phyloP scores from a whole-genome alignment of 352 stramenopile genomes.

The Thraustochytrium striatum region DNA sequence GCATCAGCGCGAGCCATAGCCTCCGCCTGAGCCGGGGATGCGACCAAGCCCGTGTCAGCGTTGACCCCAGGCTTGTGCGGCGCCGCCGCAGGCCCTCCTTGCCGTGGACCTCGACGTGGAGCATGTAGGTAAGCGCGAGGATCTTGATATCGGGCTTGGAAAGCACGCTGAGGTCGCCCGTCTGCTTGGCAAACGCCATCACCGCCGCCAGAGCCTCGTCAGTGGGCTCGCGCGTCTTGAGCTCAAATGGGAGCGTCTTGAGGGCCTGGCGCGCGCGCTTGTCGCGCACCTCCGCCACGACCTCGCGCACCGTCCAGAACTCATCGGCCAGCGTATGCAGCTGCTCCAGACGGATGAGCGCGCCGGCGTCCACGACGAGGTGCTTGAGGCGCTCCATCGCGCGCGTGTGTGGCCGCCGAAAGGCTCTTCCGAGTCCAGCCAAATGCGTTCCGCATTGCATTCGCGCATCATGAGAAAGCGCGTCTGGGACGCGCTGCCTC shows the following conservation, averaged over 20 bases:
- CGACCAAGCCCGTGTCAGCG: no score
- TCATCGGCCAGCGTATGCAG: conserved; percentile 23
- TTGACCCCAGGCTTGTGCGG: not conserved
- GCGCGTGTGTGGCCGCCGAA: no score
- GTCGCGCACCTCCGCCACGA: conserved; percentile 69
- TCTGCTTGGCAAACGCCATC: conserved; percentile 43
- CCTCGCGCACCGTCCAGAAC: conserved; percentile 55
- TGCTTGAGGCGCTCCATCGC: conserved; percentile 9
- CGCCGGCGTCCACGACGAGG: conserved; percentile 28
- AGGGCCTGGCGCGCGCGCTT: conserved; percentile 63
- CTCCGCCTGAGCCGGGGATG: not conserved
- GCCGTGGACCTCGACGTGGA: conserved; percentile 40
- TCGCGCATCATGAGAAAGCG: no score
- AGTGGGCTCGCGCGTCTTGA: conserved; percentile 61
- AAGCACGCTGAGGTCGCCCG: conserved; percentile 46
- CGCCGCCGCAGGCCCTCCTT: not conserved
- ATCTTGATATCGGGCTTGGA: conserved; percentile 49
- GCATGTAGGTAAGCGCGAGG: conserved; percentile 52
- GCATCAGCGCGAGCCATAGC: not conserved
- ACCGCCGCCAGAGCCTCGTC: conserved; percentile 56
- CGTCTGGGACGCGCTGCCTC: no score
- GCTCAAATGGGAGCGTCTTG: conserved; percentile 61
- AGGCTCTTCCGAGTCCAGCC: no score
- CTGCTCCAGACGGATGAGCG: conserved; percentile 32
- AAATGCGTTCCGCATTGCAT: no score